Evolutionary conservation across 306 rosid species (phyloP).

Genomic region (Cicer chorassanicum): DNA sequence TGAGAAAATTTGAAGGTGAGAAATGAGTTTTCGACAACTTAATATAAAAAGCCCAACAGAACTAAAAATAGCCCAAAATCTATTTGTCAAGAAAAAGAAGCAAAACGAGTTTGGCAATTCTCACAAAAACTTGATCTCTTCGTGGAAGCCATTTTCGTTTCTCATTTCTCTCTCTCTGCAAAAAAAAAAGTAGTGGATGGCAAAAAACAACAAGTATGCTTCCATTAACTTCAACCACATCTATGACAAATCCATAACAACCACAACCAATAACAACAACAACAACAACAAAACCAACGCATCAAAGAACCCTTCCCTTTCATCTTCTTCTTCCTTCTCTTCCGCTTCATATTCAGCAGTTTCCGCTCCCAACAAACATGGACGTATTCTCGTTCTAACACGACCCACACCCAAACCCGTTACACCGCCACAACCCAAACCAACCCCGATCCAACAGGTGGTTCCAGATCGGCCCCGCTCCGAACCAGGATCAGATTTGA

Average conservation of each 20-base stretch:
- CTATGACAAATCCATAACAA: slow-evolving; percentile 60
- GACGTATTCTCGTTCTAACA: slow-evolving; percentile 79
- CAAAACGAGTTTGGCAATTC: no score
- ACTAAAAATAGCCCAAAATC: no score
- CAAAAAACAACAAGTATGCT: slow-evolving; percentile 76
- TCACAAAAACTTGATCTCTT: neutral
- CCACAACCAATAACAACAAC: slow-evolving; percentile 33
- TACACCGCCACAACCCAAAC: neutral
- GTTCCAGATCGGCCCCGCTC: slow-evolving; percentile 47
- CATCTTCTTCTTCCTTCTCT: slow-evolving; percentile 52
- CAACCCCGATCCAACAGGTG: slow-evolving; percentile 40
- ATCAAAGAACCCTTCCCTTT: slow-evolving; percentile 49
- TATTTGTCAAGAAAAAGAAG: no score
- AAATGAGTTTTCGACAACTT: no score
- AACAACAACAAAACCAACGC: slow-evolving; percentile 28
- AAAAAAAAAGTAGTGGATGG: slow-evolving; percentile 65
- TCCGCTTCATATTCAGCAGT: slow-evolving; percentile 67
- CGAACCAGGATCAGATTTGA: slow-evolving; percentile 51
- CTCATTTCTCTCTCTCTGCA: neutral
- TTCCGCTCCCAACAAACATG: slow-evolving; percentile 74
- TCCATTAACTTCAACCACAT: slow-evolving; percentile 81
- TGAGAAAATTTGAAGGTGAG: no score
- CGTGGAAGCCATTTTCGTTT: neutral
- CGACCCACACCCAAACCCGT: slow-evolving; percentile 65
- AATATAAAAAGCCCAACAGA: no score